phyloP scores from a whole-genome alignment of 768 basidiomycete species.

The Termitomyces sp. region DNA sequence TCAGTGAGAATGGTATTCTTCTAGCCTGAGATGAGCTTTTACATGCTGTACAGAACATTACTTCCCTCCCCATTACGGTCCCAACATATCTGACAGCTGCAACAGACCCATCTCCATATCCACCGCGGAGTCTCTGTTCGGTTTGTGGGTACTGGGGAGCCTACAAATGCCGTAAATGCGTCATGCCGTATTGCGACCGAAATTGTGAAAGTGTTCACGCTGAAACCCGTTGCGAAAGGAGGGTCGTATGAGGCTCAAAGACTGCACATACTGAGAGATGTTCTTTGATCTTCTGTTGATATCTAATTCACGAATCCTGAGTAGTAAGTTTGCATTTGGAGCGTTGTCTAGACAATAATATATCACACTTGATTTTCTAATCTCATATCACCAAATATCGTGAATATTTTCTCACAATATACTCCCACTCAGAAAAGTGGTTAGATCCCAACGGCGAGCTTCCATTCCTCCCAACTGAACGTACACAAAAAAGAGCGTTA shows the following conservation, averaged over 20 bases:
- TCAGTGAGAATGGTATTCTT: slow-evolving; percentile 47
- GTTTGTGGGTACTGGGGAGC: slow-evolving; percentile 82
- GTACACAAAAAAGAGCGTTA: slow-evolving; percentile 5
- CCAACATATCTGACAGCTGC: slow-evolving; percentile 71
- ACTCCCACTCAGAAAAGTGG: no score
- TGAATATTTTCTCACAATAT: no score
- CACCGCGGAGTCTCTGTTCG: slow-evolving; percentile 71
- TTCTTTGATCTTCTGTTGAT: neutral
- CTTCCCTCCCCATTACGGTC: slow-evolving; percentile 40
- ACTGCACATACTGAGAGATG: neutral
- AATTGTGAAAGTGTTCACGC: slow-evolving; percentile 70
- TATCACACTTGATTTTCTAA: no score
- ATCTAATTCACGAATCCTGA: no score
- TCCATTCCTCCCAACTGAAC: neutral
- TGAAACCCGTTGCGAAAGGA: slow-evolving; percentile 77
- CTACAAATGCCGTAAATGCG: slow-evolving; percentile 76
- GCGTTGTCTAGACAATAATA: no score
- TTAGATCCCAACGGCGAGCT: neutral
- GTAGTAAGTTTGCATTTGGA: no score
- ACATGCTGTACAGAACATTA: slow-evolving; percentile 43
- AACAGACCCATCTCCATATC: slow-evolving; percentile 53
- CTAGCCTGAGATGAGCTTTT: neutral
- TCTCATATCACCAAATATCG: no score
- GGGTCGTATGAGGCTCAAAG: slow-evolving; percentile 41
- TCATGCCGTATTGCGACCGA: slow-evolving; percentile 68